These are phyloP conservation scores for Aspergillus viridinutans DNA, from an alignment of 2,329 filamentous ascomycete species.

Conservation along the genomic window DNA sequence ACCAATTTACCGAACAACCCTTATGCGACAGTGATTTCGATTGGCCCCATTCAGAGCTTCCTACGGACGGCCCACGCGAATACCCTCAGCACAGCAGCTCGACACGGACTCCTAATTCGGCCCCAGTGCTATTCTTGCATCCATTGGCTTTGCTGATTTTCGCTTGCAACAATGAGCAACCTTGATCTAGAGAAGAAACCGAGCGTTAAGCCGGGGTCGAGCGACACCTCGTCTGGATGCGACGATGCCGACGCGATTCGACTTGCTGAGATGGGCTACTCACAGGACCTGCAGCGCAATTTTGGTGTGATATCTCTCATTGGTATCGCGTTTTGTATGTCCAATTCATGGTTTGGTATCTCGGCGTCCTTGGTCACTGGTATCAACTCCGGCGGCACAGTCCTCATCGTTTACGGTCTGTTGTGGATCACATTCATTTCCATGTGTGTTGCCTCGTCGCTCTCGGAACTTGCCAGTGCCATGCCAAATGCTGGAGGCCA, in stretches of 20 bases:
- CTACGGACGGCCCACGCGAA: slow-evolving; percentile 7
- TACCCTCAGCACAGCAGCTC: not conserved
- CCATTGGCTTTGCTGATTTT: slow-evolving; percentile 3
- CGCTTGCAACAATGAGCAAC: slow-evolving; percentile 12
- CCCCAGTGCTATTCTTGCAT: slow-evolving; percentile 5
- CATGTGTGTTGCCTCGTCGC: slow-evolving; percentile 42
- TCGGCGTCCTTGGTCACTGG: slow-evolving; percentile 47
- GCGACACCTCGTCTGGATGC: slow-evolving; percentile 9
- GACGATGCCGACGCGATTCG: slow-evolving; percentile 37
- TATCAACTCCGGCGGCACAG: slow-evolving; percentile 48
- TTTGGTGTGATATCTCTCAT: slow-evolving; percentile 47
- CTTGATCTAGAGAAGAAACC: slow-evolving; percentile 18
- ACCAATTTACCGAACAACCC: slow-evolving; percentile 6
- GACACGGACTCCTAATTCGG: slow-evolving; percentile 1
- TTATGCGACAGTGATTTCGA: slow-evolving; percentile 10
- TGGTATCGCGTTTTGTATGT: slow-evolving; percentile 48
- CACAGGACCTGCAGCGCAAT: slow-evolving; percentile 43
- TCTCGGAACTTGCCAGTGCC: slow-evolving; percentile 47
- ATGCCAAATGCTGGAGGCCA: slow-evolving; percentile 50
- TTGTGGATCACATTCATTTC: slow-evolving; percentile 45
- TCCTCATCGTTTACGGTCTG: slow-evolving; percentile 48
- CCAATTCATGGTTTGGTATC: slow-evolving; percentile 51
- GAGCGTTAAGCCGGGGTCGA: slow-evolving; percentile 11
- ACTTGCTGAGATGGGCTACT: slow-evolving; percentile 46
- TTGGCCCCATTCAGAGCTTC: slow-evolving; percentile 2